A percentile compares a stretch with the other conserved stretches of the same genome.
These are phyloP conservation scores for Kluyveromyces marxianus DNA, from an alignment of 1,139 yeast genomes.

Conservation along the genomic window DNA sequence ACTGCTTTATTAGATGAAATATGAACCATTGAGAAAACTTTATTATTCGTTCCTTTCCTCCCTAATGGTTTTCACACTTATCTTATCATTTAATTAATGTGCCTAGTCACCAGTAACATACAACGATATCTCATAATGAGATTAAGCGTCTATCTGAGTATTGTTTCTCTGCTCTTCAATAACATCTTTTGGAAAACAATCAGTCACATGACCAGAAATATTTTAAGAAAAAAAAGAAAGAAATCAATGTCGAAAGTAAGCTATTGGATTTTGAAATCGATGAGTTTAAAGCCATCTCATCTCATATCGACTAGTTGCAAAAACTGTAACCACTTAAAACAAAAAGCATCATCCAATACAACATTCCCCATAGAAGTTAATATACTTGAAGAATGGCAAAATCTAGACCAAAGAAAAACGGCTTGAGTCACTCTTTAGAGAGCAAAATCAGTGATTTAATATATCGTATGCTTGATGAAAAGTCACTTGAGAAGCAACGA, in stretches of 20 bases:
- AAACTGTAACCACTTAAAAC: neutral
- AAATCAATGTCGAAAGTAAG: too few species aligned
- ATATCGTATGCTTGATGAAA: slow-evolving; percentile 45
- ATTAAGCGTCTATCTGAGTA: too few species aligned
- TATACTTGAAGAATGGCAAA: slow-evolving; percentile 19
- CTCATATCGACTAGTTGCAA: slow-evolving; percentile 2
- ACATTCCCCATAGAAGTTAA: too few species aligned
- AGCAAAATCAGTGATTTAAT: slow-evolving; percentile 44
- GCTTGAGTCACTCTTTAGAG: slow-evolving; percentile 35
- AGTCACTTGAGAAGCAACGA: slow-evolving; percentile 39
- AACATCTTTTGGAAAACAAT: neutral
- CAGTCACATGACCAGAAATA: neutral
- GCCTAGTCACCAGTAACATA: too few species aligned
- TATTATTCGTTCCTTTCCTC: too few species aligned
- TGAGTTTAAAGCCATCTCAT: neutral
- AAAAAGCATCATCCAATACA: too few species aligned
- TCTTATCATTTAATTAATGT: too few species aligned
- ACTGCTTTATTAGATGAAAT: slow-evolving; percentile 18
- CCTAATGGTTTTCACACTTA: too few species aligned
- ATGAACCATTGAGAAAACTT: neutral
- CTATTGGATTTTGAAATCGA: too few species aligned
- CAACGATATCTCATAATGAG: too few species aligned
- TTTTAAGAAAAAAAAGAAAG: neutral
- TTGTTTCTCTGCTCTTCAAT: too few species aligned
- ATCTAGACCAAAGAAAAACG: slow-evolving; percentile 16